Percentiles rank a stretch among this genome's conserved stretches.
Evolutionary conservation across 139 green algal species (phyloP).

Genomic region (Auxenochlorella protothecoides): DNA sequence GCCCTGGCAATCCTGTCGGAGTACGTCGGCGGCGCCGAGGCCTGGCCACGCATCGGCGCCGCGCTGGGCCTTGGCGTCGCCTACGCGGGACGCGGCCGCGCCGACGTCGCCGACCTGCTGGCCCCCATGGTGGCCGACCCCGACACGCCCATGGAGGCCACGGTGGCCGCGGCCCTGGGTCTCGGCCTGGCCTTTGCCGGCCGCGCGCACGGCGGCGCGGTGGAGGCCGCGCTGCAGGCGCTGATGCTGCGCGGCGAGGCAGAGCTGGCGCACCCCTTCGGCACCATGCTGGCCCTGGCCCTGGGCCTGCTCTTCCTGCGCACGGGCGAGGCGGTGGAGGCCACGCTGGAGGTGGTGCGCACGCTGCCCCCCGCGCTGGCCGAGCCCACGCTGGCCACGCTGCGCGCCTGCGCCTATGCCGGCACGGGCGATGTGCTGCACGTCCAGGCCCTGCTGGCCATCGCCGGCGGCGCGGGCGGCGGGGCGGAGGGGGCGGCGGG

Average conservation of each 20-base stretch:
- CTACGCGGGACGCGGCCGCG: constrained; percentile 74
- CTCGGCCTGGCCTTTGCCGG: constrained; percentile 84
- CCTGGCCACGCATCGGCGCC: constrained; percentile 56
- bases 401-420: constrained; percentile 86
- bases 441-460: background rate
- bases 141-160: constrained; percentile 61
- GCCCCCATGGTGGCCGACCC: constrained; percentile 59
- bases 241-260: constrained; percentile 75
- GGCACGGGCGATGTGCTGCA: constrained; percentile 94
- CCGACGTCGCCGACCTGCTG: constrained; percentile 52
- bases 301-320: constrained; percentile 94
- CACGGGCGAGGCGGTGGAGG: constrained; percentile 76
- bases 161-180: constrained; percentile 52
- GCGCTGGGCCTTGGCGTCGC: constrained; percentile 93
- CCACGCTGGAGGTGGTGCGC: constrained; percentile 76
- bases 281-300: constrained; percentile 69
- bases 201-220: constrained; percentile 56
- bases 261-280: constrained; percentile 67
- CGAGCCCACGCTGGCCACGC: constrained; percentile 35
- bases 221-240: constrained; percentile 76
- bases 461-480: no score
- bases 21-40: constrained; percentile 65
- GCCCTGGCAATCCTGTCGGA: constrained; percentile 93
- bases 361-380: background rate
- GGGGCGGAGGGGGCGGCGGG: no score